Conservation (phyloP, 2,329 filamentous ascomycete species). For the Phaeosphaeriaceae sp. region DNA sequence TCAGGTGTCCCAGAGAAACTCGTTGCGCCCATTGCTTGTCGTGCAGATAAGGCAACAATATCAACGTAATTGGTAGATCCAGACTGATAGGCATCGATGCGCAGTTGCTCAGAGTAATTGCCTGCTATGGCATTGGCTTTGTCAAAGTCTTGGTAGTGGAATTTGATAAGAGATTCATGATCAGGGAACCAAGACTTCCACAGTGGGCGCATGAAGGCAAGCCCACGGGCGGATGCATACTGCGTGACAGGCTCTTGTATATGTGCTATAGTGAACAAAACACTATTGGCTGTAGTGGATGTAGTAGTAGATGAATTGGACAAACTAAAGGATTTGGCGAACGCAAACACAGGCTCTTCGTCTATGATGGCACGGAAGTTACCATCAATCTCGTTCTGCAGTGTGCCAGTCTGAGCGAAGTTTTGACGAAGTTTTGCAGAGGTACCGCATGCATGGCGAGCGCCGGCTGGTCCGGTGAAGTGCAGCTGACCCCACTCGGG, state of each 20-base stretch:
- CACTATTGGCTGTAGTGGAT: conserved; percentile 48
- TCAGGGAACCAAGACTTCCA: conserved; percentile 78
- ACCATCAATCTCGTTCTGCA: conserved; percentile 71
- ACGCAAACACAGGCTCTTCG: conserved; percentile 82
- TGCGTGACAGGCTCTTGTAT: conserved; percentile 81
- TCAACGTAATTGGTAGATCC: conserved; percentile 78
- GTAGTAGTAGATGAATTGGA: conserved; percentile 16
- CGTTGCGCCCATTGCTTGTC: conserved; percentile 80
- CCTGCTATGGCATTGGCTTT: conserved; percentile 67
- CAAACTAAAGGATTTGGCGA: conserved; percentile 53
- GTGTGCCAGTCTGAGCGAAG: conserved; percentile 71
- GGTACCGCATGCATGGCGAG: conserved; percentile 73
- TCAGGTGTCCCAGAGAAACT: conserved; percentile 75
- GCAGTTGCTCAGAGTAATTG: conserved; percentile 77
- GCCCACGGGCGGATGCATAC: conserved; percentile 75
- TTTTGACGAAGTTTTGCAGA: conserved; percentile 69
- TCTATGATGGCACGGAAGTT: conserved; percentile 74
- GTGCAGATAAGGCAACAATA: conserved; percentile 77
- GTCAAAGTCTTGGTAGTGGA: conserved; percentile 77
- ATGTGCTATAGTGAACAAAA: conserved; percentile 77
- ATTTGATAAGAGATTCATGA: conserved; percentile 69
- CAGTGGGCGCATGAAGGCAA: conserved; percentile 78
- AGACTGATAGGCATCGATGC: conserved; percentile 73
- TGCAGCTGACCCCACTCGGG: conserved; percentile 84
- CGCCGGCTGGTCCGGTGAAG: conserved; percentile 73